Evolutionary conservation across 2,329 filamentous ascomycete genomes (phyloP).

Genomic region (Nemania serpens): DNA sequence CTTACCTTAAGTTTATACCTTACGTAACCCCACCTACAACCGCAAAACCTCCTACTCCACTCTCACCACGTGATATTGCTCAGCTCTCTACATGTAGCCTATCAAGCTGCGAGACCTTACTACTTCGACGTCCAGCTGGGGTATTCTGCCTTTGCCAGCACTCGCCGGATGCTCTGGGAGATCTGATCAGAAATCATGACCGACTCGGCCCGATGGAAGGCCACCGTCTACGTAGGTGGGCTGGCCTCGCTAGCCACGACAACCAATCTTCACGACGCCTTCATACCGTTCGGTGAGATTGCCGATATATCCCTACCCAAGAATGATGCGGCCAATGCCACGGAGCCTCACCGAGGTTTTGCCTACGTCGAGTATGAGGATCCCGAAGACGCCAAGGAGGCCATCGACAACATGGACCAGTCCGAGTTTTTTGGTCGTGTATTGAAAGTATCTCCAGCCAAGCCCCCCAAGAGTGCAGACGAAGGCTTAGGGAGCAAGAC

Average conservation of each 20-base stretch:
- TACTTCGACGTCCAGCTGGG: no score
- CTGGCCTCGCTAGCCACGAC: conserved; percentile 78
- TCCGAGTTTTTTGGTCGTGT: conserved; percentile 91
- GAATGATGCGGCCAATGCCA: conserved; percentile 78
- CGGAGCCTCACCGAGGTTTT: conserved; percentile 85
- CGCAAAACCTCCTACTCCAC: background rate
- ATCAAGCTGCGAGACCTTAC: background rate
- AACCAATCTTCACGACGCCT: conserved; percentile 82
- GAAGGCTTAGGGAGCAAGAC: conserved; percentile 91
- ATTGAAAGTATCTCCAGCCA: conserved; percentile 90
- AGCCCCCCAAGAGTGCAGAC: conserved; percentile 84
- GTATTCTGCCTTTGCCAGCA: background rate
- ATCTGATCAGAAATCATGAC: conserved; percentile 63
- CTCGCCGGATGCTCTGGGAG: conserved; percentile 1
- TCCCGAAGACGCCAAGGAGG: conserved; percentile 83
- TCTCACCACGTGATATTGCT: conserved; percentile 18
- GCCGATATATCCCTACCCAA: conserved; percentile 89
- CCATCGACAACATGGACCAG: conserved; percentile 99
- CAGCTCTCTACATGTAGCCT: background rate
- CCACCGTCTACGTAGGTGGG: conserved; percentile 90
- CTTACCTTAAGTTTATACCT: background rate
- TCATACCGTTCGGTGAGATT: conserved; percentile 96
- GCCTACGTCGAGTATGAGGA: conserved; percentile 96
- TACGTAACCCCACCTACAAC: background rate
- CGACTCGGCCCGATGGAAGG: conserved; percentile 81